Evolutionary conservation across 1,139 yeast genomes (phyloP), one percentile per base, ranked within the genome.

Genomic region (Meyerozyma athensensis): DNA sequence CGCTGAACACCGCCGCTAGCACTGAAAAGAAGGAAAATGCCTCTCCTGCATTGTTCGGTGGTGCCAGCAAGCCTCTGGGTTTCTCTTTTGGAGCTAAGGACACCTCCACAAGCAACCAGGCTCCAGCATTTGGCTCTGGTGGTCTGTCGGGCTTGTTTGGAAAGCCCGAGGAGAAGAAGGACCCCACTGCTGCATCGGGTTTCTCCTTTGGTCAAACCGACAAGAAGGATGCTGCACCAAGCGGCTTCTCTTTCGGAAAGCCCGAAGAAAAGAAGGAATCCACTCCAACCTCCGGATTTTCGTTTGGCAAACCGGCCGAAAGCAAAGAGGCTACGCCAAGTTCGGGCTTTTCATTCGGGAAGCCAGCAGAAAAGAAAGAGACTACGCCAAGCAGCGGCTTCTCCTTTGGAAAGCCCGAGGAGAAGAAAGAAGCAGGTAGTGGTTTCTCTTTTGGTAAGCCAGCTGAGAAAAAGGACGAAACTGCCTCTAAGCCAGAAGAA

Each of bases 211-310:
- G 32, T 14, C 10, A 24, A 7, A 24, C 32, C 10, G 20, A 28
- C 7, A 28, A 28, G 32, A 18, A 28, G 6, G 32, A 28, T n/a
- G 23, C 23, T 10, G 20, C 19, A n/a, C 32, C 21, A 18, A 18
- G 8, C 21, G 21, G 21, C 20, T 28, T 28, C 17, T 16, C 20
- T 14, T 34, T 23, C 28, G 17, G 19, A 10, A 19, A 36, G 24
- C 36, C 43, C n/a, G 40, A 40, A 19, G 58, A 47, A 28, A 52
- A 48, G 39, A 52, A 52, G 35, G 56, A 50, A 19, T n/a, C 22
- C 4, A 9, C 36, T 7, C 36, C 36, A 13, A 28, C 34, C 17
- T 19, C 32, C 13, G 38, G 38, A 2, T n/a, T 23, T 16, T 33
- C 32, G 19, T 44, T 48, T 26, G 52, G 50, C 3, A 42, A 37